Conservation (phyloP, 768 basidiomycete species). For the Leucosporidium yakuticum region DNA sequence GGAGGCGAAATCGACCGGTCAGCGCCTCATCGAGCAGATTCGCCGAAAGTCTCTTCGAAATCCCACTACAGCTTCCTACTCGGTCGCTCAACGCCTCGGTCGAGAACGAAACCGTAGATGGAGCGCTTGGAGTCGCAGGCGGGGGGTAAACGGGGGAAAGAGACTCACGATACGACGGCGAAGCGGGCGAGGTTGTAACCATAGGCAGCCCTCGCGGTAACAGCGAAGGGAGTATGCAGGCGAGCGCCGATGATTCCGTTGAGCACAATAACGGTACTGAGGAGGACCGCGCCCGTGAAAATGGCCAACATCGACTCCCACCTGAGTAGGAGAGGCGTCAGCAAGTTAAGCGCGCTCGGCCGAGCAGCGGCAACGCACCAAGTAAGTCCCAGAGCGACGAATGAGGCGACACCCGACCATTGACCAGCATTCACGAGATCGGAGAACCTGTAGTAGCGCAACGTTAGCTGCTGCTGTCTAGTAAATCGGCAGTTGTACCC, state of each 20-base stretch:
- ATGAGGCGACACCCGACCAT: background rate
- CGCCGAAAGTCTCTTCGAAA: too few species aligned
- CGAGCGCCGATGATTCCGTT: background rate
- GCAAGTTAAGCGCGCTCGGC: background rate
- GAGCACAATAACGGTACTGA: background rate
- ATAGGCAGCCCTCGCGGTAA: constrained; percentile 1
- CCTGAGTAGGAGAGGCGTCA: background rate
- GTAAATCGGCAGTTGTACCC: too few species aligned
- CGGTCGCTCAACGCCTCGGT: too few species aligned
- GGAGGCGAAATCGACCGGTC: too few species aligned
- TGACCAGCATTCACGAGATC: background rate
- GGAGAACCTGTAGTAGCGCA: background rate
- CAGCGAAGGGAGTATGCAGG: constrained; percentile 4
- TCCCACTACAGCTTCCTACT: too few species aligned
- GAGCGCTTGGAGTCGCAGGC: too few species aligned
- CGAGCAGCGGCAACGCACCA: background rate
- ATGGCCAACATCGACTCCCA: constrained; percentile 2
- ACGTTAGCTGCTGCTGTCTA: too few species aligned
- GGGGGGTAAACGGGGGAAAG: background rate
- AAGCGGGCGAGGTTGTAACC: constrained; percentile 4
- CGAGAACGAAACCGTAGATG: too few species aligned
- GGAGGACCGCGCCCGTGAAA: background rate
- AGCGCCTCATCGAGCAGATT: too few species aligned
- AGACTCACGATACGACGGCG: constrained; percentile 2
- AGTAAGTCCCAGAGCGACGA: background rate